Evolutionary conservation across 805 yeast genomes (phyloP), one percentile per base, ranked within the genome.

Genomic region (Danielia oregonensis): DNA sequence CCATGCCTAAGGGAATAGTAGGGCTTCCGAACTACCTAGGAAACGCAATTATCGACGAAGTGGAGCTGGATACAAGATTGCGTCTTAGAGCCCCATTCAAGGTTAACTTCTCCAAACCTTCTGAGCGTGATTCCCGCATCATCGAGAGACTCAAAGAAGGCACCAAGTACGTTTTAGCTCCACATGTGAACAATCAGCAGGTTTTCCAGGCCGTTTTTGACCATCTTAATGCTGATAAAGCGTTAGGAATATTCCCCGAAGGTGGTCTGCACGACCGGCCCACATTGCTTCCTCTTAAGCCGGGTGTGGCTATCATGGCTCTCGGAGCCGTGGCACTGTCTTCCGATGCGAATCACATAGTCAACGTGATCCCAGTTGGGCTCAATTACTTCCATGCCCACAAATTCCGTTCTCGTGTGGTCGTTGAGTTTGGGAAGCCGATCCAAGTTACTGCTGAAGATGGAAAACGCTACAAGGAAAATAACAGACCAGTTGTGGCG

Each of bases 291-390:
- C 72, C 72, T 12, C 51, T 66, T 37, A 66, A 65, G 36, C 70
- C 72, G 0, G 72, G 72, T 1, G 71, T 66, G 16, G 71, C 71
- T 3, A 59, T 66, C 12, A 66, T 66, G 72, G 72, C 70, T 0
- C 41, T 66, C 17, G 72, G 72, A 2, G 64, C 71, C 1, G 57
- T 58, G 8, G 60, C 64, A 1, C 50, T 57, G 27, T 46, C 61
- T 4, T 39, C 49, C 5, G 53, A 46, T 15, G 55, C 53, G 2
- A 28, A 43, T 13, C 35, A 33, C 16, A 21, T 29, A 8, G 59
- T 66, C 6, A 55, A 50, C 30, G 52, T 66, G 17, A 54, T 66
- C 5, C 72, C 71, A 1, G 67, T 63, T 4, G 72, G 72, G 6
- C 44, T 66, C 42, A 65, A 65, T 40, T 66, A 66, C 45, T 66